Percentiles rank a stretch among this genome's conserved stretches.
phyloP scores from a whole-genome alignment of 441 rosid species.

The Cnidoscolus chayamansa region DNA sequence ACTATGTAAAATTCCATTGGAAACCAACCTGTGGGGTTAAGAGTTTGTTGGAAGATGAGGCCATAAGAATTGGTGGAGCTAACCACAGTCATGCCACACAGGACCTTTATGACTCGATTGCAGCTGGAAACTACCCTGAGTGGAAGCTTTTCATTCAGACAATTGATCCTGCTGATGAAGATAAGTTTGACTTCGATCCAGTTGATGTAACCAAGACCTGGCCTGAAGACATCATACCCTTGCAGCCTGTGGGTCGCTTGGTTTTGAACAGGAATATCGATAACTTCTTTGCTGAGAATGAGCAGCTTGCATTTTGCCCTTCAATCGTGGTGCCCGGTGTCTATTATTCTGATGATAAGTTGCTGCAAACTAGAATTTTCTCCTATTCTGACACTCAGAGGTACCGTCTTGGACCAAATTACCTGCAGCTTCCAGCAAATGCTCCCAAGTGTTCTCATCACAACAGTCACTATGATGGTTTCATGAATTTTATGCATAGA shows the following conservation, averaged over 20 bases:
- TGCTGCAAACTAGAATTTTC: slow-evolving; percentile 80
- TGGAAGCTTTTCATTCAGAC: slow-evolving; percentile 86
- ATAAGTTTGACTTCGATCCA: slow-evolving; percentile 81
- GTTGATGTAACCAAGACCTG: slow-evolving; percentile 93
- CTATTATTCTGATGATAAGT: slow-evolving; percentile 79
- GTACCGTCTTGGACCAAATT: slow-evolving; percentile 97
- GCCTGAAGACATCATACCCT: slow-evolving; percentile 92
- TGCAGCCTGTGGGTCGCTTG: slow-evolving; percentile 96
- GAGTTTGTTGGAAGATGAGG: slow-evolving; percentile 80
- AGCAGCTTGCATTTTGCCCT: slow-evolving; percentile 91
- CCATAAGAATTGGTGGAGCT: slow-evolving; percentile 80
- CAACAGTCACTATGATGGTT: slow-evolving; percentile 92
- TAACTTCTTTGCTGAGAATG: slow-evolving; percentile 93
- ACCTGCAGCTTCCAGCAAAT: slow-evolving; percentile 84
- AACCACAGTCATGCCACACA: slow-evolving; percentile 96
- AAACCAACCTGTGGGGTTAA: slow-evolving; percentile 85
- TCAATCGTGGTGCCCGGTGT: slow-evolving; percentile 85
- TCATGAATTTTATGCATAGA: slow-evolving; percentile 92
- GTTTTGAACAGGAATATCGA: slow-evolving; percentile 93
- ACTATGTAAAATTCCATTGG: slow-evolving; percentile 92
- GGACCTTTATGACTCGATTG: slow-evolving; percentile 87
- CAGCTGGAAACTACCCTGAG: slow-evolving; percentile 84
- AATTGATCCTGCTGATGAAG: slow-evolving; percentile 85
- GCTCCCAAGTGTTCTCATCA: slow-evolving; percentile 91
- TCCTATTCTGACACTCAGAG: slow-evolving; percentile 90